Percentiles rank a stretch among this genome's conserved stretches.
Conservation (phyloP, 2,329 filamentous ascomycete species). For the Chaetomium olivaceum region DNA sequence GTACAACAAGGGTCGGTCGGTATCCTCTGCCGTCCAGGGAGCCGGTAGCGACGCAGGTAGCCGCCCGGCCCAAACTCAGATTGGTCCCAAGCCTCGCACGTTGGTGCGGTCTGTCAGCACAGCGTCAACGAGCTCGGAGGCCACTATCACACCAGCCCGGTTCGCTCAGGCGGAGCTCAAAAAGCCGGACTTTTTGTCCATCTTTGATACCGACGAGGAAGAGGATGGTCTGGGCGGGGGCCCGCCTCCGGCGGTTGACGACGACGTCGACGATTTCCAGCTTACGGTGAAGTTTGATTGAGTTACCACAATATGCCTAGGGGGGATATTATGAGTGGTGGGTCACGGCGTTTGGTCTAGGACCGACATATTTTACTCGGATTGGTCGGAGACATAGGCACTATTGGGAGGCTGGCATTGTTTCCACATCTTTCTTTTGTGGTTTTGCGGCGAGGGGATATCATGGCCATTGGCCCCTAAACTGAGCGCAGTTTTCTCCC, state of each 20-base stretch:
- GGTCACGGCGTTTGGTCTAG: constrained; percentile 18
- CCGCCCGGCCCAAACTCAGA: constrained; percentile 22
- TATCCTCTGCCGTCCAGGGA: constrained; percentile 48
- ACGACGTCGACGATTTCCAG: constrained; percentile 57
- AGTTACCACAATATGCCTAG: not conserved
- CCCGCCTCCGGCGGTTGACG: constrained; percentile 42
- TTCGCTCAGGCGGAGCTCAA: constrained; percentile 42
- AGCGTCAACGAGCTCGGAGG: constrained; percentile 43
- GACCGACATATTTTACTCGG: not conserved
- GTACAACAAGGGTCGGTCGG: constrained; percentile 73
- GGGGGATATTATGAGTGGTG: constrained; percentile 19
- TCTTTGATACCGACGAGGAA: constrained; percentile 55
- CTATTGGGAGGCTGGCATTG: not conserved
- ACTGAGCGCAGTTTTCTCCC: not conserved
- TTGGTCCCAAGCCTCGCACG: constrained; percentile 25
- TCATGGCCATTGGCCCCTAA: no score
- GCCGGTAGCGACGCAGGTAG: constrained; percentile 29
- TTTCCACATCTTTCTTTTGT: not conserved
- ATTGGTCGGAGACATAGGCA: not conserved
- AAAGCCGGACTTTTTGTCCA: constrained; percentile 56
- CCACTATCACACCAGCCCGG: constrained; percentile 52
- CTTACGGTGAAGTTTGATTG: constrained; percentile 46
- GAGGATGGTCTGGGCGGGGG: constrained; percentile 46
- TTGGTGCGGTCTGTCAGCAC: constrained; percentile 41
- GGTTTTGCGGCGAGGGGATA: not conserved